Conservation (phyloP, 495 filamentous ascomycete species). For the Alectoria sarmentosa region DNA sequence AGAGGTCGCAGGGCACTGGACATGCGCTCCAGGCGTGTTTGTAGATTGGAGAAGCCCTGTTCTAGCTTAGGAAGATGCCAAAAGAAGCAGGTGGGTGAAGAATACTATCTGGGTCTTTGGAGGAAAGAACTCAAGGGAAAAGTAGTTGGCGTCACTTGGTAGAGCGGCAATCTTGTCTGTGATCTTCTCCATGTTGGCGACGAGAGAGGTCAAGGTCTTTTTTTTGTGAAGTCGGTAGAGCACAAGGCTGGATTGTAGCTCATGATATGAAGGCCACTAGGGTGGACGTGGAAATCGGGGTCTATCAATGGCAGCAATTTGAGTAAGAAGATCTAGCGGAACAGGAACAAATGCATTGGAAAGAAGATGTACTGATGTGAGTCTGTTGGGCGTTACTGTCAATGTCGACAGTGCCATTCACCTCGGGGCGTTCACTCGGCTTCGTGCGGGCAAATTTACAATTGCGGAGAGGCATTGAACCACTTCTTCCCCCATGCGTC, state of each 20-base stretch:
- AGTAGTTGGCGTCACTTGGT: constrained; percentile 73
- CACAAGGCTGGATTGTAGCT: background rate
- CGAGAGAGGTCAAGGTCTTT: background rate
- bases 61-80: constrained; percentile 23
- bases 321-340: background rate
- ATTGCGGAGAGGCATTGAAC: background rate
- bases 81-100: background rate
- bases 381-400: background rate
- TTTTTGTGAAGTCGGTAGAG: background rate
- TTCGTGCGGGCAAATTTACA: background rate
- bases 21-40: constrained; percentile 92
- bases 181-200: constrained; percentile 70
- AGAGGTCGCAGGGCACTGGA: constrained; percentile 79
- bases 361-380: background rate
- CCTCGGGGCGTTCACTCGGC: background rate
- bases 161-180: constrained; percentile 94
- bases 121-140: constrained; percentile 98
- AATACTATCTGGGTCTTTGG: constrained; percentile 85
- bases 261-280: constrained; percentile 2
- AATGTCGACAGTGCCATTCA: background rate
- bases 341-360: background rate
- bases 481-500: too few relatives aligned
- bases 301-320: background rate
- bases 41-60: constrained; percentile 83
- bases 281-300: background rate